Base-by-base conservation (phyloP, 805 yeast genomes). In the Sugiyamaella smithiae region DNA sequence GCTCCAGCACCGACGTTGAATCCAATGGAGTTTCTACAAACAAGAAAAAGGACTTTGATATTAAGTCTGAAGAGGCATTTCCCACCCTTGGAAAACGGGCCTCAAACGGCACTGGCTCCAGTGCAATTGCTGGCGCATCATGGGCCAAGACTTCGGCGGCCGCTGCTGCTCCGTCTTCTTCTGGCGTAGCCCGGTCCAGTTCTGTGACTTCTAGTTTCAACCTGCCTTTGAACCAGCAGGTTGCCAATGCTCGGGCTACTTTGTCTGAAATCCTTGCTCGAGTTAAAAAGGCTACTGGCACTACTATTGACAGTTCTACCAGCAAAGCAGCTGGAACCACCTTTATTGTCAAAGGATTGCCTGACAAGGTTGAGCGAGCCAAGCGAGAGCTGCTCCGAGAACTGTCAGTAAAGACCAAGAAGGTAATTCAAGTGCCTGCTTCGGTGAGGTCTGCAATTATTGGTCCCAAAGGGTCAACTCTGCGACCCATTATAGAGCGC, bases 391-490 rank as follows among this genome's bases (percentile, higher is more conserved):
- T 91, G 49, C 76, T 86, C 52, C 82, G 81, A 62, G 84, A 80
- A 57, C 75, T 91, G 63, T 83, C 95, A 32, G 84, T 82, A 65
- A 95, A 95, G 47, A 79, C 84, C 49, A 70, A 69, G 4, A 68
- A 79, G 42, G 67, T 72, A 25, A 78, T 90, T 62, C 64, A 74
- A 25, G 78, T 90, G 46, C 97, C 98, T 26, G 78, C 90, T 11
- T 79, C 78, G 57, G 75, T 87, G 50, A 79, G 93, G 67, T 77
- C 95, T 5, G 77, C 79, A 43, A 79, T 90, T 50, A 90, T 90
- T 68, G 98, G 98, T 51, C 76, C 90, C 38, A 86, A 84, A 64
- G 98, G 98, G 64, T 78, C 76, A 58, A 84, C 75, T 52, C 78
- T 90, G 67, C 86, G 81, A 65, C 90, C 93, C 50, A 86, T 90